These are phyloP conservation scores for Avicennia marina DNA, from an alignment of 257 asterid species.

Conservation along the genomic window DNA sequence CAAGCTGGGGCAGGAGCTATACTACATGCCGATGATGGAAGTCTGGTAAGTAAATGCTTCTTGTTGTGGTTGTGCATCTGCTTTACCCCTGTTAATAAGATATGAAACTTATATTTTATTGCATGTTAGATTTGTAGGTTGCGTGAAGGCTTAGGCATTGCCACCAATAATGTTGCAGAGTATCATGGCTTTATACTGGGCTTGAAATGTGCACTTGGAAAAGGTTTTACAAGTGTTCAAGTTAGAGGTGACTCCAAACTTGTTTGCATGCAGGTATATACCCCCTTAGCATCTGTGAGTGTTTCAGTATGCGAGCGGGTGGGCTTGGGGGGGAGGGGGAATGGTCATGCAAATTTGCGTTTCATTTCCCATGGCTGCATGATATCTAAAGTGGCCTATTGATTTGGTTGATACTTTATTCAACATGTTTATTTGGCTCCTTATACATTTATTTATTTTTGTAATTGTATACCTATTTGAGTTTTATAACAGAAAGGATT, in stretches of 20 bases:
- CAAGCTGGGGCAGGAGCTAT: slow-evolving; percentile 55
- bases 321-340: no score
- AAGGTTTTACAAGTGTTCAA: slow-evolving; percentile 79
- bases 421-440: background rate
- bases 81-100: background rate
- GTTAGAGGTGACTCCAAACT: slow-evolving; percentile 98
- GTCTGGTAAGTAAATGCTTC: slow-evolving; percentile 27
- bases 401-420: slow-evolving; percentile 3
- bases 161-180: slow-evolving; percentile 91
- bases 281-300: background rate
- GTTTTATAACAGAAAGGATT: no score
- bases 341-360: no score
- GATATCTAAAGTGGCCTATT: background rate
- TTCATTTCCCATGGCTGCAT: background rate
- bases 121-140: slow-evolving; percentile 62
- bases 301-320: no score
- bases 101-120: slow-evolving; percentile 19
- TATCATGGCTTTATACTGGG: slow-evolving; percentile 91
- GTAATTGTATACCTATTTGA: background rate
- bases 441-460: background rate
- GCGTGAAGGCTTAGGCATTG: slow-evolving; percentile 94
- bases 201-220: slow-evolving; percentile 67
- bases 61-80: background rate
- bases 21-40: slow-evolving; percentile 43
- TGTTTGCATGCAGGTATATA: slow-evolving; percentile 94